Evolutionary conservation across 2,329 filamentous ascomycete species (phyloP), one percentile per base, ranked within the genome.

Genomic region (Talaromyces albobiverticillius): DNA sequence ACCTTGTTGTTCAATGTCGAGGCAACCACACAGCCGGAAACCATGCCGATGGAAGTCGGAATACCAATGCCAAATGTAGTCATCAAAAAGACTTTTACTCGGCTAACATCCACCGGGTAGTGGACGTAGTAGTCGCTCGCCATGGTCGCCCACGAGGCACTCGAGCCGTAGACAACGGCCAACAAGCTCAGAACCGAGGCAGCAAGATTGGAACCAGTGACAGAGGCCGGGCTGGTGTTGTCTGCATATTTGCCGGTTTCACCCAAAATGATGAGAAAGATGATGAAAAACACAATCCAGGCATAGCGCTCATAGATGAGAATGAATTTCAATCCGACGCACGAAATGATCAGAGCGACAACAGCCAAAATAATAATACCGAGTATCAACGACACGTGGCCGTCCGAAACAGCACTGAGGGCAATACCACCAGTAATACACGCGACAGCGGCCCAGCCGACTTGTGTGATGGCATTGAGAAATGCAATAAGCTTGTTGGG

Each of bases 21-120:
- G 23, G 71, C 70, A 32, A 74, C 73, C 43, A 76, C 71, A 36
- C 70, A 72, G 25, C 77, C 77, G 1, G 75, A 66, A 8, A 76
- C 57, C 76, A 79, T 78, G 47, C 77, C 77, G 49, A 81, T 72
- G 40, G 71, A 75, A 0, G 78, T 81, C 0, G 78, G 78, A 10
- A 80, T 67, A 10, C 67, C 67, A 58, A 80, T 77, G 20, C 78
- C 78, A 41, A 76, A 67, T 2, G 70, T 74, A 1, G 77, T 80
- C 66, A 79, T 66, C 31, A 77, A 46, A 59, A 79, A 81, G 32
- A 79, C 72, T 62, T 78, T 77, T 59, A 72, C 62, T 48, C 71
- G 71, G 51, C 72, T 74, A 9, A 75, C 75, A 55, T 77, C 64
- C 55, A 74, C 72, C 0, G 75, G 75, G 54, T 79, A 79, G 55